phyloP scores from a whole-genome alignment of 192 early-diverging fungal species.

The Backusella luteola region DNA sequence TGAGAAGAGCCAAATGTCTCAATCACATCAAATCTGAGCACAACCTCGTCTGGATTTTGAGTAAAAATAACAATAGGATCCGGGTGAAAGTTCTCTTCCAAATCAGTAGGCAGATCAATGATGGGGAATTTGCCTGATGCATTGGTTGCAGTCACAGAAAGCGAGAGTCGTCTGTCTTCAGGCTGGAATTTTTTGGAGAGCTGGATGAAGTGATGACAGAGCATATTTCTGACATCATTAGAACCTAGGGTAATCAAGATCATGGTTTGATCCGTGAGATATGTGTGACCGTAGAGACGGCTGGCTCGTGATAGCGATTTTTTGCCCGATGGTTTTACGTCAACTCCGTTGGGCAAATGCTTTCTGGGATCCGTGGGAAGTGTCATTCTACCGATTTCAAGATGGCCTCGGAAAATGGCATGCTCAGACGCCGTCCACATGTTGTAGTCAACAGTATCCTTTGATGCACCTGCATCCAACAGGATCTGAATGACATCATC shows the following conservation, averaged over 20 bases:
- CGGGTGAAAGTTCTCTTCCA: slow-evolving; percentile 30
- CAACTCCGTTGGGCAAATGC: background rate
- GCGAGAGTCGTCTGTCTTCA: slow-evolving; percentile 41
- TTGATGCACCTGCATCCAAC: slow-evolving; percentile 53
- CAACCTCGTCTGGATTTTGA: slow-evolving; percentile 44
- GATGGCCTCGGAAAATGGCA: slow-evolving; percentile 57
- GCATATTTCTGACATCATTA: slow-evolving; percentile 46
- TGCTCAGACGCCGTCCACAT: slow-evolving; percentile 62
- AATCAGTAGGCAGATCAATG: slow-evolving; percentile 54
- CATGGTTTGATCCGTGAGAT: slow-evolving; percentile 57
- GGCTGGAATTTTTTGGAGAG: slow-evolving; percentile 34
- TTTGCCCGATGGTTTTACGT: background rate
- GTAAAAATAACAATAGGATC: slow-evolving; percentile 60
- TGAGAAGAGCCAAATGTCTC: slow-evolving; percentile 51
- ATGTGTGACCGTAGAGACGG: slow-evolving; percentile 60
- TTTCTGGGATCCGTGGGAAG: slow-evolving; percentile 18
- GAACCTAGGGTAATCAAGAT: slow-evolving; percentile 62
- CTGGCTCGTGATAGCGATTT: slow-evolving; percentile 35
- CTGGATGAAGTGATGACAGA: slow-evolving; percentile 28
- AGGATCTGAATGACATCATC: slow-evolving; percentile 48
- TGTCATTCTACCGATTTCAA: slow-evolving; percentile 45
- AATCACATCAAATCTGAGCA: slow-evolving; percentile 56
- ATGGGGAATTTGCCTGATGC: slow-evolving; percentile 54
- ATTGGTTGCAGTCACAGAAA: slow-evolving; percentile 56
- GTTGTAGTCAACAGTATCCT: slow-evolving; percentile 42